phyloP scores from a whole-genome alignment of 257 asterid genomes.

The Salvia miltiorrhiza region DNA sequence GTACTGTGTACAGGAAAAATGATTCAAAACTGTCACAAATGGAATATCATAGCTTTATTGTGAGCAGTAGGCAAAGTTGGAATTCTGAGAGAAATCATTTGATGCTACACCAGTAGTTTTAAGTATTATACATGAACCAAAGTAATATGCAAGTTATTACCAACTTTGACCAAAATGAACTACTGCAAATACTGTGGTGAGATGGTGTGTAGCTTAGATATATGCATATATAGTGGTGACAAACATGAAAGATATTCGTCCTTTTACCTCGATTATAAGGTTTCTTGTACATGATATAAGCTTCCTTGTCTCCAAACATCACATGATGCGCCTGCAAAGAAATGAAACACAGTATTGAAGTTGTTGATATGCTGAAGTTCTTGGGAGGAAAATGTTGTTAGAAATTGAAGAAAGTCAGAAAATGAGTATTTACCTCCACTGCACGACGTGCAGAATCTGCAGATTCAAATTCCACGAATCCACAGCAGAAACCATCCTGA shows the following conservation, averaged over 20 bases:
- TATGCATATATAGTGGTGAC: too few species aligned
- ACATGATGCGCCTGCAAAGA: slow-evolving; percentile 45
- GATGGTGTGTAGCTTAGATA: too few species aligned
- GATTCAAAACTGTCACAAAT: neutral
- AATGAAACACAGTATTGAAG: neutral
- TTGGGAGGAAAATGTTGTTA: neutral
- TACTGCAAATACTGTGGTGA: too few species aligned
- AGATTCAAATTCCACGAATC: slow-evolving; percentile 68
- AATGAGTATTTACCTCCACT: slow-evolving; percentile 37
- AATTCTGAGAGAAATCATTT: neutral
- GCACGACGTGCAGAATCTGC: slow-evolving; percentile 57
- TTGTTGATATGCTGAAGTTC: neutral
- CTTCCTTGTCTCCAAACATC: slow-evolving; percentile 35
- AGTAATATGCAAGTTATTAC: neutral
- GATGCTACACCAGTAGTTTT: neutral
- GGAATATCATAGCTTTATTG: neutral
- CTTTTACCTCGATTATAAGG: slow-evolving; percentile 30
- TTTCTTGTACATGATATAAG: slow-evolving; percentile 45
- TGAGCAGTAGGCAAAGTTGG: neutral
- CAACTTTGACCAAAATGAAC: neutral
- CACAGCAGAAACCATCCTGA: slow-evolving; percentile 72
- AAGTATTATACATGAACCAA: neutral
- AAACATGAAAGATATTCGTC: neutral
- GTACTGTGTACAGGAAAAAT: too few species aligned
- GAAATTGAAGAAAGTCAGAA: neutral